These are phyloP conservation scores for Ceratocystis alfenasii DNA, from an alignment of 2,329 filamentous ascomycete species.

Conservation along the genomic window DNA sequence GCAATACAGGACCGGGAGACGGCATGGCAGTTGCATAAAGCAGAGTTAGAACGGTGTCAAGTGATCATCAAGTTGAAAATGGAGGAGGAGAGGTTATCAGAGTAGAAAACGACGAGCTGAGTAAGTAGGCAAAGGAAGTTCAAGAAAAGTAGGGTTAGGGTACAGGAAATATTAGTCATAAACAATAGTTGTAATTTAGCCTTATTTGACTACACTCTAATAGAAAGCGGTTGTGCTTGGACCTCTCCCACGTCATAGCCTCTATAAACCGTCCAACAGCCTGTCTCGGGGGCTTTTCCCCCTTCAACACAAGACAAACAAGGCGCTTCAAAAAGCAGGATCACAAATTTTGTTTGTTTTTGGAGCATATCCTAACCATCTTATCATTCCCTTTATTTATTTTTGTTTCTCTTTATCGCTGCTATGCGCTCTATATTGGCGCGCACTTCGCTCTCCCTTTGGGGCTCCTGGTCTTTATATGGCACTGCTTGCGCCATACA, in stretches of 20 bases:
- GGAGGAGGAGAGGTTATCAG: constrained; percentile 5
- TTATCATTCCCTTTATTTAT: background rate
- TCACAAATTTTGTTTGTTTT: background rate
- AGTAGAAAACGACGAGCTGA: background rate
- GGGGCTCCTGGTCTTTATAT: constrained; percentile 23
- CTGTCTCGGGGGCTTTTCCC: background rate
- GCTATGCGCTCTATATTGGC: constrained; percentile 5
- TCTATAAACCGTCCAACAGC: background rate
- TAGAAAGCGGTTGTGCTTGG: background rate
- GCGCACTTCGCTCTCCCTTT: constrained; percentile 25
- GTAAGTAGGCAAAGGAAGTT: background rate
- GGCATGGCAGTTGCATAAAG: constrained; percentile 3
- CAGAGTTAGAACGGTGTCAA: background rate
- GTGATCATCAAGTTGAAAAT: background rate
- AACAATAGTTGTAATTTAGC: background rate
- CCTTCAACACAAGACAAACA: constrained; percentile 5
- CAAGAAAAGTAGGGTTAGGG: background rate
- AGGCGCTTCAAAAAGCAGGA: background rate
- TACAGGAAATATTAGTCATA: background rate
- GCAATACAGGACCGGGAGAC: constrained; percentile 7
- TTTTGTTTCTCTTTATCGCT: background rate
- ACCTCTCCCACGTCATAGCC: constrained; percentile 9
- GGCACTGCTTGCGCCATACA: constrained; percentile 46
- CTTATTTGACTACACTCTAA: background rate
- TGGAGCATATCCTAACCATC: background rate